Base-by-base conservation (phyloP, 1,284 basidiomycete genomes). In the Melampsora larici-populina region DNA sequence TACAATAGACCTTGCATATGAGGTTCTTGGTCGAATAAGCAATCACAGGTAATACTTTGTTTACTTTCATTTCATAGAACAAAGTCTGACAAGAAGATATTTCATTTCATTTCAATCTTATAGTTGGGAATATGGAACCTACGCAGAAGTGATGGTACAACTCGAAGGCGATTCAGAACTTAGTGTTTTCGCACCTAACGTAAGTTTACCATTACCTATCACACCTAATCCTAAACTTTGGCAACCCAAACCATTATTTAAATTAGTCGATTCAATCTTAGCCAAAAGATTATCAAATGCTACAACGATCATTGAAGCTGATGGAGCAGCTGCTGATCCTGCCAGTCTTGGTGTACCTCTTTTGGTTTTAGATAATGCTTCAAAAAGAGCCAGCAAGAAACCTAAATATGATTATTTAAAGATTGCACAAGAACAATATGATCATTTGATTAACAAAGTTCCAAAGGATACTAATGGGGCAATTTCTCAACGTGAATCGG, bases 271-370 rank as follows among this genome's bases (percentile, higher is more conserved):
- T 31, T 55, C 66, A n/a, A 69, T 77, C 15, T 51, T 77, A 36
- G 40, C 33, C 7, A 77, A 64, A 33, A 51, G 66, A n/a, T 43
- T 6, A 8, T 33, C 21, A 26, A 36, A 29, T 31, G 58, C 67
- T 17, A n/a, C 48, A 13, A 64, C 74, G n/a, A 58, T 77, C 24
- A 60, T 63, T 63, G 74, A 77, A 46, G 74, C 64, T 7, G 86
- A 87, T 79, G 89, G 88, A 18, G 90, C 91, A 0, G 90, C 90
- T 0, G 91, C 87, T 1, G 94, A 97, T 84, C 93, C 94, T 0
- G 89, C 92, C 0, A 90, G 89, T 79, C 87, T 94, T 67, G 93
- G 93, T 0, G 87, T 92, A 21, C 87, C 90, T 0, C 88, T 94
- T 29, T 84, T 94, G 64, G 83, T 96, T 5, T 55, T 55, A 24